Evolutionary conservation across 139 green algal species (phyloP).

Genomic region (Tetraselmis chui): DNA sequence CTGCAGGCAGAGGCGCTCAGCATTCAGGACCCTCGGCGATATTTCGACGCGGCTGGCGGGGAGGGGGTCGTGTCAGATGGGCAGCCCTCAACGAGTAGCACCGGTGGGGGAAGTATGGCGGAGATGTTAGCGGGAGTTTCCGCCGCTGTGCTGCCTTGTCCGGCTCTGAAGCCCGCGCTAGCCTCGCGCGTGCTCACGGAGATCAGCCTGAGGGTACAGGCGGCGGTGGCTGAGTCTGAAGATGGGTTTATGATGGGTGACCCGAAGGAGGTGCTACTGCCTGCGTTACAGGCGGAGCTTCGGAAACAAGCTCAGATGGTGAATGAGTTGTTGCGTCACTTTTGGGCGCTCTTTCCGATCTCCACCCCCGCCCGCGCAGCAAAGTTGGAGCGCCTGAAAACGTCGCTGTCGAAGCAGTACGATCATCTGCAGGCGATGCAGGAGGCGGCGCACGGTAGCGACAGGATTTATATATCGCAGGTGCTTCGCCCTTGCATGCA

Average conservation of each 20-base stretch:
- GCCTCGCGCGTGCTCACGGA: background rate
- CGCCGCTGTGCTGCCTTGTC: background rate
- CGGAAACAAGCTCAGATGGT: slow-evolving; percentile 29
- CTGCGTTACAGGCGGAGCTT: slow-evolving; percentile 16
- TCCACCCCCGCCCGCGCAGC: slow-evolving; percentile 19
- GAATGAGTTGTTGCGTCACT: slow-evolving; percentile 72
- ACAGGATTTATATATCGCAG: background rate
- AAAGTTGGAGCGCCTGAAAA: slow-evolving; percentile 33
- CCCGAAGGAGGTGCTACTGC: slow-evolving; percentile 18
- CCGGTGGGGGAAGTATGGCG: no score
- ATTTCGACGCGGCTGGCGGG: background rate
- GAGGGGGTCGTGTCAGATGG: no score
- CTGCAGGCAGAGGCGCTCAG: slow-evolving; percentile 7
- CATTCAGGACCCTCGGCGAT: slow-evolving; percentile 3
- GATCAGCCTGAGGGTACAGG: background rate
- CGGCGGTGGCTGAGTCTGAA: background rate
- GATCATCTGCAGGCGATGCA: background rate
- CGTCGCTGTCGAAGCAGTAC: slow-evolving; percentile 30
- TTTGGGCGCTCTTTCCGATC: slow-evolving; percentile 50
- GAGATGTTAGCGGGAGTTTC: no score
- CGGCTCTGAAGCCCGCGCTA: background rate
- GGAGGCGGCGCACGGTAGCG: background rate
- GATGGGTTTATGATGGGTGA: slow-evolving; percentile 5
- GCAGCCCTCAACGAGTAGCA: no score
- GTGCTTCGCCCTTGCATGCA: background rate